Percentiles rank a stretch among this genome's conserved stretches.
Conservation (phyloP, 2,329 filamentous ascomycete species). For the Paracorniculantispora psalliotae region DNA sequence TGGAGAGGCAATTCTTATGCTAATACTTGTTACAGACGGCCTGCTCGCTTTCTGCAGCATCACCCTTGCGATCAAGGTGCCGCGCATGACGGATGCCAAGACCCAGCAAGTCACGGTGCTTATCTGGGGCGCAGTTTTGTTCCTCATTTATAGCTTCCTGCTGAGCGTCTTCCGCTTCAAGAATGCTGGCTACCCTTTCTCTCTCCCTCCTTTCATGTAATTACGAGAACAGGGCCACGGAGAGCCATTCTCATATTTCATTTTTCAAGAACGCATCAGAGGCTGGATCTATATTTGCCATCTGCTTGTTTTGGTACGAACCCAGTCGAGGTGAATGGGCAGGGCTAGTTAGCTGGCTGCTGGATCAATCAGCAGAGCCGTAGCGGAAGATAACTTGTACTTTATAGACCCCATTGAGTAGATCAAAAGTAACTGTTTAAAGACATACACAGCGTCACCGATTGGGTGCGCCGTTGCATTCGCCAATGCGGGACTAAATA, state of each 20-base stretch:
- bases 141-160: slow-evolving; percentile 87
- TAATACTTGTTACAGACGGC: slow-evolving; percentile 39
- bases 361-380: neutral
- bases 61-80: slow-evolving; percentile 84
- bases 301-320: neutral
- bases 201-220: slow-evolving; percentile 79
- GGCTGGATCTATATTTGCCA: neutral
- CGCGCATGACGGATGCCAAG: slow-evolving; percentile 73
- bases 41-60: slow-evolving; percentile 86
- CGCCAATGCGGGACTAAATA: neutral
- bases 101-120: slow-evolving; percentile 78
- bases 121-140: slow-evolving; percentile 70
- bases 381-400: neutral
- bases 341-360: neutral
- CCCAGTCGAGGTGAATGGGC: neutral
- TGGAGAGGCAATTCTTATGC: neutral
- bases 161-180: slow-evolving; percentile 91
- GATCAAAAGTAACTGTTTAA: neutral
- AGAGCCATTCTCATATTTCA: neutral
- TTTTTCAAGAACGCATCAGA: neutral
- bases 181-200: slow-evolving; percentile 93
- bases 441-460: neutral
- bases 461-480: neutral
- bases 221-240: neutral
- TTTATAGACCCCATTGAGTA: neutral